These are phyloP conservation scores for Ophiorrhiza pumila DNA, from an alignment of 257 asterid species.

Conservation along the genomic window DNA sequence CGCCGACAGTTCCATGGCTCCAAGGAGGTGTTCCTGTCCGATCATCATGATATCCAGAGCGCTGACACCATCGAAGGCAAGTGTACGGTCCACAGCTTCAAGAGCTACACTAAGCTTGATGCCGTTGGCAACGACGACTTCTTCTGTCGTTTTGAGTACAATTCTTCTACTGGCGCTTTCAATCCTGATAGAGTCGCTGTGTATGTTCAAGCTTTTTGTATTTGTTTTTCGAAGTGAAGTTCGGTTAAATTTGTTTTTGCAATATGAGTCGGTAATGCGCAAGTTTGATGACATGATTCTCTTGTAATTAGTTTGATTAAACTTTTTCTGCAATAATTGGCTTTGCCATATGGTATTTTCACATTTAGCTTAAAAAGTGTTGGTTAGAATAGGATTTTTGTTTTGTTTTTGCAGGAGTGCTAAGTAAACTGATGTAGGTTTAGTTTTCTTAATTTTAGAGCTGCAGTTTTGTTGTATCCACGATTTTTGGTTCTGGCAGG, in stretches of 20 bases:
- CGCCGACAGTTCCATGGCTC: conserved; percentile 89
- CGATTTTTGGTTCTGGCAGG: conserved; percentile 34
- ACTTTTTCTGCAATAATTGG: background rate
- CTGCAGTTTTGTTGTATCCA: background rate
- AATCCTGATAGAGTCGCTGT: conserved; percentile 93
- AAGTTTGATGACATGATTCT: background rate
- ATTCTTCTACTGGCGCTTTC: conserved; percentile 83
- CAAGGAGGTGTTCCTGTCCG: conserved; percentile 87
- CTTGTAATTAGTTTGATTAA: background rate
- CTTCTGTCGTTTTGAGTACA: conserved; percentile 92
- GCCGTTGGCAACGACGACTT: conserved; percentile 90
- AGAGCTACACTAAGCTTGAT: conserved; percentile 81
- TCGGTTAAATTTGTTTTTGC: conserved; percentile 2
- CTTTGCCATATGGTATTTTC: background rate
- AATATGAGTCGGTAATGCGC: background rate
- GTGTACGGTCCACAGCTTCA: conserved; percentile 84
- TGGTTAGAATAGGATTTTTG: background rate
- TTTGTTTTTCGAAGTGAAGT: conserved; percentile 1
- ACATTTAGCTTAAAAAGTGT: no score
- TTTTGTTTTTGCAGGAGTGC: background rate
- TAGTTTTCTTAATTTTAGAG: background rate
- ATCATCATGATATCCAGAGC: conserved; percentile 84
- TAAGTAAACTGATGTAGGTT: background rate
- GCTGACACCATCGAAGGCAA: conserved; percentile 86
- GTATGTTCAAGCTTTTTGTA: conserved; percentile 39